Percentiles rank a stretch among this genome's conserved stretches.
phyloP scores from a whole-genome alignment of 257 asterid species.

The Solanum tarijense region DNA sequence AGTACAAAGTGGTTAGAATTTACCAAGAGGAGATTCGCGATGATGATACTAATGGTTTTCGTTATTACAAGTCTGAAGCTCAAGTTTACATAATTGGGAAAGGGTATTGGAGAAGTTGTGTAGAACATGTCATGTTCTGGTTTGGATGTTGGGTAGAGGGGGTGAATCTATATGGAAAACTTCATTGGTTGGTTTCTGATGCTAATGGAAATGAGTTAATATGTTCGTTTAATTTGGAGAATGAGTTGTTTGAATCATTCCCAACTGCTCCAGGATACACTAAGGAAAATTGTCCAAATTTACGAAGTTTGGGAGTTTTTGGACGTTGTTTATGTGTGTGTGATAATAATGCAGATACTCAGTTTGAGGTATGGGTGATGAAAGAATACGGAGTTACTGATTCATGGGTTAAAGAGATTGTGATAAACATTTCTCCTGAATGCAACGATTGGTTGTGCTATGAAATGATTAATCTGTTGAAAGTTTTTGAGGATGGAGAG shows the following conservation, averaged over 20 bases:
- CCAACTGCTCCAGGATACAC: constrained; percentile 17
- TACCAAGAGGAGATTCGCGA: constrained; percentile 18
- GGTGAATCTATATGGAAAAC: constrained; percentile 17
- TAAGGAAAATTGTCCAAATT: background rate
- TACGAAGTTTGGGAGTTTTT: constrained; percentile 25
- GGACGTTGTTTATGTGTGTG: constrained; percentile 24
- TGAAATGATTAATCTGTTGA: constrained; percentile 21
- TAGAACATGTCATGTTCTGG: constrained; percentile 13
- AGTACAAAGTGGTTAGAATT: constrained; percentile 39
- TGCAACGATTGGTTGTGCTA: constrained; percentile 11
- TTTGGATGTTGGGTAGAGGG: constrained; percentile 17
- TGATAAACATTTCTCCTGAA: constrained; percentile 15
- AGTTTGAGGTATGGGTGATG: constrained; percentile 44
- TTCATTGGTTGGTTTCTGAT: constrained; percentile 51
- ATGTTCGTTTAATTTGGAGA: constrained; percentile 41
- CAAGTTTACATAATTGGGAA: constrained; percentile 36
- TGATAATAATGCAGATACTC: constrained; percentile 15
- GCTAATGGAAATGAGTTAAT: constrained; percentile 20
- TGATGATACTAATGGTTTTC: constrained; percentile 5
- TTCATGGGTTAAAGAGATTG: constrained; percentile 33
- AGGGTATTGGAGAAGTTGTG: constrained; percentile 15
- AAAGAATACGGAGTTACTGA: constrained; percentile 28
- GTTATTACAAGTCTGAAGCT: constrained; percentile 19
- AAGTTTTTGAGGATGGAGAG: constrained; percentile 27
- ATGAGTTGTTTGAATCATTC: constrained; percentile 23